Conservation (phyloP, 768 basidiomycete species). For the Serendipita sp. region DNA sequence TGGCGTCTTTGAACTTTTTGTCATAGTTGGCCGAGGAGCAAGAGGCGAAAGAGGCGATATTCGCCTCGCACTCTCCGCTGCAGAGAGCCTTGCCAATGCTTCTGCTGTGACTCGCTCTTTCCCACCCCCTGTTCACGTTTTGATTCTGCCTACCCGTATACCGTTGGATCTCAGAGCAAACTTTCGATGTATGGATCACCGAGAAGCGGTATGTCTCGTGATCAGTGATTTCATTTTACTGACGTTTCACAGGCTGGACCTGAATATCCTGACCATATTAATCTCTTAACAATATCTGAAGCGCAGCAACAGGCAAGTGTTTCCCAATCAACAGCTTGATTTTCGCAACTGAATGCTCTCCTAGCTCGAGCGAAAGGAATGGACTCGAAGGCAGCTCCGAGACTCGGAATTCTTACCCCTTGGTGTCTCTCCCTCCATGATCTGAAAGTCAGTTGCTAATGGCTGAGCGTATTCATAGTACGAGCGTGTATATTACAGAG, state of each 20-base stretch:
- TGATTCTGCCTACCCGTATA: constrained; percentile 58
- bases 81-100: constrained; percentile 41
- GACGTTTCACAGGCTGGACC: constrained; percentile 36
- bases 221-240: constrained; percentile 4
- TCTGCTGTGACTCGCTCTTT: constrained; percentile 47
- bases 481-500: background rate
- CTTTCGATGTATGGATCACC: constrained; percentile 57
- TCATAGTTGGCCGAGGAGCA: constrained; percentile 54
- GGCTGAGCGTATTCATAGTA: background rate
- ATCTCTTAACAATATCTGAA: constrained; percentile 42
- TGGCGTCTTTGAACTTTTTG: constrained; percentile 67
- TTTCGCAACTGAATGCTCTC: background rate
- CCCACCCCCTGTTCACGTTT: constrained; percentile 53
- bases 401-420: constrained; percentile 11
- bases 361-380: background rate
- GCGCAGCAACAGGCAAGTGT: constrained; percentile 48
- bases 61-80: constrained; percentile 40
- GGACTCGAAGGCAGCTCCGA: constrained; percentile 8
- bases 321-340: background rate
- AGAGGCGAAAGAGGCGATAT: constrained; percentile 45
- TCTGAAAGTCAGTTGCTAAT: background rate
- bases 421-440: constrained; percentile 9
- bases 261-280: constrained; percentile 58
- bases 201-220: constrained; percentile 32
- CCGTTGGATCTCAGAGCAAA: constrained; percentile 54